Base-by-base conservation (phyloP, 495 filamentous ascomycete species). In the Venustampulla echinocandica region DNA sequence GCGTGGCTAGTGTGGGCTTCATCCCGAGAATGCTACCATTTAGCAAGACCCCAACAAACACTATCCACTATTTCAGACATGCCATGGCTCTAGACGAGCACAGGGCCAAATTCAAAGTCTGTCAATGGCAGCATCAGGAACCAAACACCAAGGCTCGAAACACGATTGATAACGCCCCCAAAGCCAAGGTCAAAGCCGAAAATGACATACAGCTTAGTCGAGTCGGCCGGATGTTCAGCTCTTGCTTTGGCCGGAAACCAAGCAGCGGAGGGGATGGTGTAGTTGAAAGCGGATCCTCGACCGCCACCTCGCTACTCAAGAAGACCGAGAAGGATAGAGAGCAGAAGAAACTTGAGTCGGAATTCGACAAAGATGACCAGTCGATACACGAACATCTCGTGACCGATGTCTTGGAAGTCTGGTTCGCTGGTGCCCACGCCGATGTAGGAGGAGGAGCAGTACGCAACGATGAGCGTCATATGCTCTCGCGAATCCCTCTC, bases 401-500 rank as follows among this genome's bases (percentile, higher is more conserved):
- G 22, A 61, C 64, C 4, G 58, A 68, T 33, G 60, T 60, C 2
- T 46, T 52, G 4, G 64, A 67, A 46, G 60, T 43, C 4, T 66
- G 64, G 65, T 68, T 68, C 46, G 53, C 53, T 17, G 64, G 65
- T 1, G 54, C 54, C 1, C 65, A 64, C 44, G 50, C 54, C 11
- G 65, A 68, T 45, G 53, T 67, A 34, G 64, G 65, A 9, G 64
- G 65, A 13, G 60, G 59, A 7, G 54, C 57, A 1, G 51, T 54
- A 21, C 11, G 11, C 3, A 60, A 60, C 49, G 52, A 59, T 14
- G 63, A 61, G 40, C 64, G 66, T 45, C 70, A 69, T 28, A 67
- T 74, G 47, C 70, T 76, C 21, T 69, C 69, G 9, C 61, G 56
- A 0, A 64, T 67, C 13, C 61, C 65, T 1, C 59, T 68, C 0